Evolutionary conservation across 805 yeast species (phyloP), one percentile per base, ranked within the genome.

Genomic region (Metschnikowia orientalis): DNA sequence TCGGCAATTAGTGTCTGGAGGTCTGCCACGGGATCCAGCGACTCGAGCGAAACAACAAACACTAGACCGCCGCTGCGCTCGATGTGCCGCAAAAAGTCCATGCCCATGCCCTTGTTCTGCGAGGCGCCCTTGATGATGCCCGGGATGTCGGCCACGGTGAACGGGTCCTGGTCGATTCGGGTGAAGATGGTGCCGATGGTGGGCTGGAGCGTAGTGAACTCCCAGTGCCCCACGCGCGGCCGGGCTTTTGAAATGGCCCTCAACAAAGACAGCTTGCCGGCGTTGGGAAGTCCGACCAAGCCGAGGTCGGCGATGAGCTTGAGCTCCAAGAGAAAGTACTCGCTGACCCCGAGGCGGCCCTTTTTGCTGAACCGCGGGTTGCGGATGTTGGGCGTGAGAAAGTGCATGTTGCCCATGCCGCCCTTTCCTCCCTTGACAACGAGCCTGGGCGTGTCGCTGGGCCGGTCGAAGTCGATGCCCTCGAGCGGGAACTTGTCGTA

Each of bases 91-190:
- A 92, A 61, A 56, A 92, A 92, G 42, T 88, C 96, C 30, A 87
- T 67, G 0, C 98, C 98, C 84, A 92, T 80, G 2, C 98, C 98
- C 53, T 73, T 80, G 52, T 89, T 84, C 29, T 77, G 63, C 6
- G 78, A 72, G 0, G 98, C 97, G 5, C 95, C 97, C 55, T 79
- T 72, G 39, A 92, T 83, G 27, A 92, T 82, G 5, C 98, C 98
- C 0, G 98, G 98, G 37, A 92, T 92, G 62, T 92, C 98, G 1
- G 97, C 97, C 1, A 92, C 97, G 0, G 96, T 85, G 54, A 90
- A 89, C 4, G 82, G 72, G 4, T 74, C 75, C 38, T 71, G 69
- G 44, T 79, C 84, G 2, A 81, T 71, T 1, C 81, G 73, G 13
- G 78, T 56, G 28, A 71, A 69, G 9, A 92, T 83, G 0, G 97